phyloP scores from a whole-genome alignment of 2,329 filamentous ascomycete genomes.

The Xylaria sp. region DNA sequence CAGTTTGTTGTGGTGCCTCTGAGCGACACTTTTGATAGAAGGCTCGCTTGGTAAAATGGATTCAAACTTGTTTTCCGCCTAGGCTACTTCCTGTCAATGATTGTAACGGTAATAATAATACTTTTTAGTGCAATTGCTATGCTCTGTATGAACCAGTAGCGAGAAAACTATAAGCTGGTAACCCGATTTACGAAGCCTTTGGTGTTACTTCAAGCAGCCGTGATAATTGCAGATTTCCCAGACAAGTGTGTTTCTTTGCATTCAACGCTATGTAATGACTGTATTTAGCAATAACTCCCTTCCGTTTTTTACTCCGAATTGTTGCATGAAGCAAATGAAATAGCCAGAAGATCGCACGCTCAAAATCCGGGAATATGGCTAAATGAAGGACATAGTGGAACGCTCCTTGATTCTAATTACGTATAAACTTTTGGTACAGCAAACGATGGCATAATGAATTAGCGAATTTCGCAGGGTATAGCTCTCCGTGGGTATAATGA shows the following conservation, averaged over 20 bases:
- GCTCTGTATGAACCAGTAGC: background rate
- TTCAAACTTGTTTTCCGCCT: background rate
- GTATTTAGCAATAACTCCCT: background rate
- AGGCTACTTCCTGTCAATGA: background rate
- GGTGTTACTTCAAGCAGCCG: background rate
- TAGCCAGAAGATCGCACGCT: background rate
- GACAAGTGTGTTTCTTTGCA: background rate
- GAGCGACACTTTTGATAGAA: background rate
- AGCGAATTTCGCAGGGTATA: background rate
- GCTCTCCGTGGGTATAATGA: background rate
- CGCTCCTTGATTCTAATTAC: conserved; percentile 7
- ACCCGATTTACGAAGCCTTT: background rate
- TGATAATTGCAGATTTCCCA: background rate
- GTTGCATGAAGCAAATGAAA: background rate
- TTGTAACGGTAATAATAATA: background rate
- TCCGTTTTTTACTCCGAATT: background rate
- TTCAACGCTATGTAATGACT: background rate
- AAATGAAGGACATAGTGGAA: background rate
- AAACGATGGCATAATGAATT: background rate
- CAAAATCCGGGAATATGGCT: background rate
- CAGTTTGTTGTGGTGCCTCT: background rate
- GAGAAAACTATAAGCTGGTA: background rate
- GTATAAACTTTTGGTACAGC: conserved; percentile 7
- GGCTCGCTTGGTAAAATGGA: background rate
- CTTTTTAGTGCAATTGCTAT: background rate